Percentiles rank a stretch among this genome's conserved stretches.
Conservation (phyloP, 768 basidiomycete genomes). For the Sarcomyxa edulis region DNA sequence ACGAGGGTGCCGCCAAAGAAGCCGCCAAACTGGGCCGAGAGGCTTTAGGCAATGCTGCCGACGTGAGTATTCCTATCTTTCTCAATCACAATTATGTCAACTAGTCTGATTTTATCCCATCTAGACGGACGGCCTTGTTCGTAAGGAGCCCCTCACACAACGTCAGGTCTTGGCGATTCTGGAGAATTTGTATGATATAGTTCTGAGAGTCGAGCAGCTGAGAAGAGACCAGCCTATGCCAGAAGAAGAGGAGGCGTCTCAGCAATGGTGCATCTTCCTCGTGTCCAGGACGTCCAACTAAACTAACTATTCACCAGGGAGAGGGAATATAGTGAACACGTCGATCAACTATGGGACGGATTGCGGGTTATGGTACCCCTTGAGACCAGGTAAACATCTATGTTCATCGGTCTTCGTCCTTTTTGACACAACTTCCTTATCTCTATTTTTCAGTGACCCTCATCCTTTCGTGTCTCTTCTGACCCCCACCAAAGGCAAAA, state of each 20-base stretch:
- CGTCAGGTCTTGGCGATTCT: slow-evolving; percentile 75
- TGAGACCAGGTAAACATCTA: slow-evolving; percentile 73
- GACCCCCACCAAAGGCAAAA: slow-evolving; percentile 86
- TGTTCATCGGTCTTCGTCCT: neutral
- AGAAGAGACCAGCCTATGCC: slow-evolving; percentile 68
- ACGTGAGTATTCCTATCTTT: slow-evolving; percentile 30
- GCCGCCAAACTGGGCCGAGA: slow-evolving; percentile 73
- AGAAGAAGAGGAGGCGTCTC: slow-evolving; percentile 45
- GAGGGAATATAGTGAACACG: slow-evolving; percentile 46
- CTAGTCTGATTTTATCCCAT: neutral
- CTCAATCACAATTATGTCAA: too few species aligned
- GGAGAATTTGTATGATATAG: slow-evolving; percentile 81
- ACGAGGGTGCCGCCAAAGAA: slow-evolving; percentile 61
- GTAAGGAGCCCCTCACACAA: slow-evolving; percentile 69
- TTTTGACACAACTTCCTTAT: neutral
- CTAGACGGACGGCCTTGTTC: slow-evolving; percentile 59
- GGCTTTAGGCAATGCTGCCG: slow-evolving; percentile 57
- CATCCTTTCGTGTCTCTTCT: slow-evolving; percentile 96
- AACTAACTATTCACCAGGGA: slow-evolving; percentile 37
- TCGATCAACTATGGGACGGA: slow-evolving; percentile 74
- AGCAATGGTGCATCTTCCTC: slow-evolving; percentile 37
- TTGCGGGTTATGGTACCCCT: slow-evolving; percentile 87
- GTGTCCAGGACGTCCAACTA: neutral
- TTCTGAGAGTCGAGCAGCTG: slow-evolving; percentile 81
- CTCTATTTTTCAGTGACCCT: slow-evolving; percentile 54